A percentile compares a stretch with the other conserved stretches of the same genome.
Evolutionary conservation across 2,329 filamentous ascomycete genomes (phyloP).

Genomic region (Coniella lustricola): DNA sequence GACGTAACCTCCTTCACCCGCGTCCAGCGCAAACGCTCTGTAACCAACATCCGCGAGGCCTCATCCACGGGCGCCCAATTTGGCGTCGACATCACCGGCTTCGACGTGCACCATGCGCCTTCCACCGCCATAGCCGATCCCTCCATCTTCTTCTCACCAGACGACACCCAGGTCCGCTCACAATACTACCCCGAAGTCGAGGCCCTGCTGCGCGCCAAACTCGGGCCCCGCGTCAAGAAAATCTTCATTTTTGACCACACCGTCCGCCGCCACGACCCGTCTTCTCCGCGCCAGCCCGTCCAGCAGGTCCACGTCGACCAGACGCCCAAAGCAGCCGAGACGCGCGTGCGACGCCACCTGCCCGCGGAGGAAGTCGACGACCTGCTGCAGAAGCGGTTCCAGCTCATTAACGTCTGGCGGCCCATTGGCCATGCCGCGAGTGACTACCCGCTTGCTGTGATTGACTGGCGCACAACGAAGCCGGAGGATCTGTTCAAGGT

Average conservation of each 20-base stretch:
- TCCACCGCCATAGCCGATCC: slow-evolving; percentile 35
- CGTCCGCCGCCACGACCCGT: slow-evolving; percentile 49
- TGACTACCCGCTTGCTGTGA: slow-evolving; percentile 57
- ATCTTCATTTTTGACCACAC: slow-evolving; percentile 69
- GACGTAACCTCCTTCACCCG: slow-evolving; percentile 47
- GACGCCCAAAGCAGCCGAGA: slow-evolving; percentile 54
- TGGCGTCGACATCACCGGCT: slow-evolving; percentile 51
- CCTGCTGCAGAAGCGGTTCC: slow-evolving; percentile 51
- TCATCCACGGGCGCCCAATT: slow-evolving; percentile 34
- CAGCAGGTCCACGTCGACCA: slow-evolving; percentile 68
- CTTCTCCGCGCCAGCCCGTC: slow-evolving; percentile 55
- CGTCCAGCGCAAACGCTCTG: slow-evolving; percentile 36
- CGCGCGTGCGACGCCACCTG: slow-evolving; percentile 55
- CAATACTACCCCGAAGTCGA: slow-evolving; percentile 59
- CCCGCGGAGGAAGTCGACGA: slow-evolving; percentile 46
- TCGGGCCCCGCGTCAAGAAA: slow-evolving; percentile 46
- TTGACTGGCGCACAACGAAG: slow-evolving; percentile 56
- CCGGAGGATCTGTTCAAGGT: slow-evolving; percentile 53
- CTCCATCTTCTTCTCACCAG: slow-evolving; percentile 39
- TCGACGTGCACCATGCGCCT: slow-evolving; percentile 46
- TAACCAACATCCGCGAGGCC: slow-evolving; percentile 48
- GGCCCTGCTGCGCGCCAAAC: slow-evolving; percentile 43
- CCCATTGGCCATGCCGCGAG: slow-evolving; percentile 56
- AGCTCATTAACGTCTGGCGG: slow-evolving; percentile 67
- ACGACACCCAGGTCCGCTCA: slow-evolving; percentile 46